phyloP scores from a whole-genome alignment of 1,139 yeast species.

The Geotrichum macrosporum region DNA sequence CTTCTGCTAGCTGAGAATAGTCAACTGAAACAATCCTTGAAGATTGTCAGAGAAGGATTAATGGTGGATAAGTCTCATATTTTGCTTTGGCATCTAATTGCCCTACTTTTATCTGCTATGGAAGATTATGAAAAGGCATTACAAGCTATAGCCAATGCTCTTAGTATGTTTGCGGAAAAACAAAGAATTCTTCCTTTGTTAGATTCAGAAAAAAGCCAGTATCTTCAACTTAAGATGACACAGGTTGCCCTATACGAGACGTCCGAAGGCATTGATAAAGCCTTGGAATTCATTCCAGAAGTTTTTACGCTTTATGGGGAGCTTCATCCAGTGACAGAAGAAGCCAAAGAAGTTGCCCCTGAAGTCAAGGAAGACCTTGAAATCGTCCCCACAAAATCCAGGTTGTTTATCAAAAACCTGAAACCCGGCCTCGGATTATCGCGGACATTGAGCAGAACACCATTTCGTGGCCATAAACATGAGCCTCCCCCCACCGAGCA shows the following conservation, averaged over 20 bases:
- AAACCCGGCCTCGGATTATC: slow-evolving; percentile 6
- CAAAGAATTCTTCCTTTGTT: slow-evolving; percentile 28
- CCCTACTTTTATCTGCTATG: slow-evolving; percentile 49
- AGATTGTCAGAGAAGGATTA: slow-evolving; percentile 38
- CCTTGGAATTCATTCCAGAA: slow-evolving; percentile 62
- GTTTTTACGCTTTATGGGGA: slow-evolving; percentile 58
- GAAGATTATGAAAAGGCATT: slow-evolving; percentile 48
- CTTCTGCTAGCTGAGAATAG: slow-evolving; percentile 31
- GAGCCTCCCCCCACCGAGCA: neutral
- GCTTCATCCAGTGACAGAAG: slow-evolving; percentile 40
- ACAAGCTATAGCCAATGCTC: slow-evolving; percentile 44
- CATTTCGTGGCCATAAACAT: slow-evolving; percentile 1
- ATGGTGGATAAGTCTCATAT: slow-evolving; percentile 42
- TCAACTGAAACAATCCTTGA: slow-evolving; percentile 33
- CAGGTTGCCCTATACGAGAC: slow-evolving; percentile 69
- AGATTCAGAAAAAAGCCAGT: slow-evolving; percentile 41
- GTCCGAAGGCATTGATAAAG: slow-evolving; percentile 54
- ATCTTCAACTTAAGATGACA: slow-evolving; percentile 68
- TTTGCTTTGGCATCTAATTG: slow-evolving; percentile 50
- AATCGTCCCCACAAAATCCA: slow-evolving; percentile 5
- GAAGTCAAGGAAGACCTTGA: neutral
- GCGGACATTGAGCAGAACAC: slow-evolving; percentile 9
- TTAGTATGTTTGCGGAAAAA: slow-evolving; percentile 28
- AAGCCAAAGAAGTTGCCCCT: slow-evolving; percentile 13
- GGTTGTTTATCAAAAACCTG: slow-evolving; percentile 8